Conservation (phyloP, 1,139 yeast genomes). For the Sugiyamaella castrensis region DNA sequence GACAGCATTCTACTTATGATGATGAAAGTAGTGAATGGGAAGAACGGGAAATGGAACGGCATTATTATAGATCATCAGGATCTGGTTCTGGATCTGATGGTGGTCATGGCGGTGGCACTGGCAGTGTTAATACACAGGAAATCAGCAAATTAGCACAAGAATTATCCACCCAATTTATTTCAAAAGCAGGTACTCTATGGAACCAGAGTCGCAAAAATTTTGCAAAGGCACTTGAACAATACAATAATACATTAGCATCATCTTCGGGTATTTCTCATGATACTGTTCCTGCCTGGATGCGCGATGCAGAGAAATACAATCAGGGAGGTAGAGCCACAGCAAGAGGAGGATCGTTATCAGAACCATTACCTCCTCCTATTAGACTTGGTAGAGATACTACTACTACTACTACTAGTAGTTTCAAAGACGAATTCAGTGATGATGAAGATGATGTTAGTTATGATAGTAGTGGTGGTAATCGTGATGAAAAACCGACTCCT, state of each 20-base stretch:
- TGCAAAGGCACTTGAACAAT: constrained; percentile 62
- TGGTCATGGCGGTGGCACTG: too few relatives aligned
- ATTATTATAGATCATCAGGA: not conserved
- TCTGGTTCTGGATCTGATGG: not conserved
- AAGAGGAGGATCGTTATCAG: not conserved
- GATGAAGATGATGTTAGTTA: not conserved
- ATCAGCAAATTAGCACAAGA: constrained; percentile 52
- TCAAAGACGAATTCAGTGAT: not conserved
- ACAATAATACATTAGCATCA: constrained; percentile 38
- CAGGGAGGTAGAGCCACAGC: not conserved
- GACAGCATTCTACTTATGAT: not conserved
- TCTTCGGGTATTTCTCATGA: constrained; percentile 38
- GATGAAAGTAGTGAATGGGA: too few relatives aligned
- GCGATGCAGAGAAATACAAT: constrained; percentile 32
- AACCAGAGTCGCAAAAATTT: constrained; percentile 61
- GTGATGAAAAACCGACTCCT: not conserved
- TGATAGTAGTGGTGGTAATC: not conserved
- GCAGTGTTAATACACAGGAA: constrained; percentile 26
- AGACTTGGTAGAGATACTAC: constrained; percentile 3
- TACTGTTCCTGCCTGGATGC: constrained; percentile 79
- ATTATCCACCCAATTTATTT: constrained; percentile 58
- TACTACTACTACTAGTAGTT: not conserved
- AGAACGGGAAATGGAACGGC: not conserved
- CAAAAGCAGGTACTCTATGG: constrained; percentile 60
- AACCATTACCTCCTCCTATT: not conserved